Conservation (phyloP, 2,329 filamentous ascomycete species). For the Colletotrichum sp. region DNA sequence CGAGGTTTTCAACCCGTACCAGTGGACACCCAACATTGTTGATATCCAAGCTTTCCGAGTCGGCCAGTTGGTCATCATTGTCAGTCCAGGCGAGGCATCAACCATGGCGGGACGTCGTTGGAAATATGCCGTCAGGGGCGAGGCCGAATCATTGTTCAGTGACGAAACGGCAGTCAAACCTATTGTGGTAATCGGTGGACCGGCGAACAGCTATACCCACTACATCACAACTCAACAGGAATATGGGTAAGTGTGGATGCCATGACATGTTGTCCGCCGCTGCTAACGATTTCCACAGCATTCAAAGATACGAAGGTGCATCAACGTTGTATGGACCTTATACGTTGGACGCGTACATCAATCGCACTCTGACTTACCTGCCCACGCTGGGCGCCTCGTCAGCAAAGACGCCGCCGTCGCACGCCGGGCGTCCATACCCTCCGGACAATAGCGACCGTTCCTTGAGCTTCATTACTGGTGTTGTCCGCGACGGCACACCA, state of each 20-base stretch:
- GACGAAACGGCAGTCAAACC: constrained; percentile 53
- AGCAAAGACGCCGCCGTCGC: not conserved
- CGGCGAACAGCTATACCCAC: constrained; percentile 86
- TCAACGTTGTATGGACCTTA: constrained; percentile 86
- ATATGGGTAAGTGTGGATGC: constrained; percentile 33
- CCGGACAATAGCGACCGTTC: constrained; percentile 80
- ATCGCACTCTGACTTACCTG: constrained; percentile 59
- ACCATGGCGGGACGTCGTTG: constrained; percentile 92
- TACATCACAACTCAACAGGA: constrained; percentile 79
- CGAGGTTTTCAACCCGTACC: constrained; percentile 74
- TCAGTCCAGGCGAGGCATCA: constrained; percentile 86
- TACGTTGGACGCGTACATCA: constrained; percentile 86
- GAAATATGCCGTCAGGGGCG: constrained; percentile 70
- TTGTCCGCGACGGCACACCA: constrained; percentile 73
- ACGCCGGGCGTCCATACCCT: constrained; percentile 61
- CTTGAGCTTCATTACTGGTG: constrained; percentile 78
- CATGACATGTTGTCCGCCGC: constrained; percentile 19
- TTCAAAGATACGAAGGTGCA: constrained; percentile 91
- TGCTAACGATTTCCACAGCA: constrained; percentile 28
- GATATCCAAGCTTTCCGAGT: constrained; percentile 85
- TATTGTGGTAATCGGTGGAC: constrained; percentile 81
- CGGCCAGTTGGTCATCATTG: constrained; percentile 82
- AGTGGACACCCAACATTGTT: constrained; percentile 88
- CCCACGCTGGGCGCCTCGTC: constrained; percentile 4
- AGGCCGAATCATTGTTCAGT: constrained; percentile 47